Conservation (phyloP, 2,329 filamentous ascomycete genomes). For the Leptographium galeiforme region DNA sequence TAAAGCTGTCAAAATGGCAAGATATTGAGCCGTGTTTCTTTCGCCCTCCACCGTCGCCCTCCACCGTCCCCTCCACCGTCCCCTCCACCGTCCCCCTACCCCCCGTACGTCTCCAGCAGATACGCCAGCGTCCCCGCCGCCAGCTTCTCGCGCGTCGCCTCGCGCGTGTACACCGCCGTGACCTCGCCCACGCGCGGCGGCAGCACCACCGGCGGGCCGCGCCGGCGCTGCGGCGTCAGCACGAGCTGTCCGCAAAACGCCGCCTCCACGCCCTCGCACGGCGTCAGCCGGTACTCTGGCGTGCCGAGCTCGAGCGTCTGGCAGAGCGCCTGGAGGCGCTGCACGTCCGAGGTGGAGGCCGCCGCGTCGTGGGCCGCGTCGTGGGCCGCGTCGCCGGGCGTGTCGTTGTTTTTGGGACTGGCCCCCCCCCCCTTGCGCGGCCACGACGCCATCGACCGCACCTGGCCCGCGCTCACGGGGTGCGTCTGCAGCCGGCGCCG, state of each 20-base stretch:
- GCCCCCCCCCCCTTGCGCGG: too few relatives aligned
- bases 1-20: too few relatives aligned
- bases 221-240: constrained; percentile 20
- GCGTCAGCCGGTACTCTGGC: constrained; percentile 3
- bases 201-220: background rate
- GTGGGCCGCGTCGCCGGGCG: background rate
- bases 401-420: too few relatives aligned
- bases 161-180: constrained; percentile 19
- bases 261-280: background rate
- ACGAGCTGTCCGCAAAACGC: constrained; percentile 22
- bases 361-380: background rate
- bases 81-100: too few relatives aligned
- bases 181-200: constrained; percentile 23
- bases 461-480: background rate
- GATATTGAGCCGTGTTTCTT: too few relatives aligned
- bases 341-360: constrained; percentile 7
- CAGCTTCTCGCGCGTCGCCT: constrained; percentile 23
- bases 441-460: constrained; percentile 5
- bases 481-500: background rate
- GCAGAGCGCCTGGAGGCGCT: constrained; percentile 14
- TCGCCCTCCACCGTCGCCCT: background rate
- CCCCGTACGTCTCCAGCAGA: constrained; percentile 13
- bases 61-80: background rate
- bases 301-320: background rate
- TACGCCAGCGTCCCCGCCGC: constrained; percentile 25